Evolutionary conservation across 2,329 filamentous ascomycete species (phyloP), one percentile per base, ranked within the genome.

Genomic region (Cladophialophora yegresii): DNA sequence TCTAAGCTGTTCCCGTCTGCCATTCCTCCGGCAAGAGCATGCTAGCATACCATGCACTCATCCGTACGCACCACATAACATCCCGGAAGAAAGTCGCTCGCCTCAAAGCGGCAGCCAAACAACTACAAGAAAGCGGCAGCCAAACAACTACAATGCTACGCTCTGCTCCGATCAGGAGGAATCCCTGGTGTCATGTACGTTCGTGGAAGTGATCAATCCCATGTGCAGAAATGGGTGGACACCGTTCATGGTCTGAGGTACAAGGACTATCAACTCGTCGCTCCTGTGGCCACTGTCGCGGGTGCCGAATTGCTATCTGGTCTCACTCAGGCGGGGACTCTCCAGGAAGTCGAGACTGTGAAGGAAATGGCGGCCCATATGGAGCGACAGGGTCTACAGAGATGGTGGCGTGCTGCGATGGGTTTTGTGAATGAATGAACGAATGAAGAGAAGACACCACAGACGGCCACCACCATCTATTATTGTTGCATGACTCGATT

Each of bases 31-130:
- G 16, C 22, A 50, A 22, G 20, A 45, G 33, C 28, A 76, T 73
- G 0, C 30, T 30, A 26, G 32, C 32, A 51, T 83, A 77, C 72
- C 84, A 85, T 73, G 84, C 88, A 32, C 79, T 93, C 53, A 90
- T 93, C 65, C 85, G 89, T 58, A 93, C 90, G 0, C 90, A 93
- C 71, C 90, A 93, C 75, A 92, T 93, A 72, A 92, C 89, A 3
- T 92, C 88, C 0, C 87, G 89, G 68, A 92, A 91, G 74, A 93
- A 93, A 73, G 82, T 88, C 51, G 78, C 81, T 28, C 81, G 81
- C 62, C 81, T 93, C 23, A 88, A 89, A 74, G 86, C 87, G 1
- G 83, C 85, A 3, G 86, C 88, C 6, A 81, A 84, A 33, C 80
- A 83, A 54, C 79, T 84, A 69, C 78, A 86, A 62, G n/a, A 88